A percentile compares a stretch with the other conserved stretches of the same genome.
Conservation (phyloP, 2,329 filamentous ascomycete species). For the Talaromyces albobiverticillius region DNA sequence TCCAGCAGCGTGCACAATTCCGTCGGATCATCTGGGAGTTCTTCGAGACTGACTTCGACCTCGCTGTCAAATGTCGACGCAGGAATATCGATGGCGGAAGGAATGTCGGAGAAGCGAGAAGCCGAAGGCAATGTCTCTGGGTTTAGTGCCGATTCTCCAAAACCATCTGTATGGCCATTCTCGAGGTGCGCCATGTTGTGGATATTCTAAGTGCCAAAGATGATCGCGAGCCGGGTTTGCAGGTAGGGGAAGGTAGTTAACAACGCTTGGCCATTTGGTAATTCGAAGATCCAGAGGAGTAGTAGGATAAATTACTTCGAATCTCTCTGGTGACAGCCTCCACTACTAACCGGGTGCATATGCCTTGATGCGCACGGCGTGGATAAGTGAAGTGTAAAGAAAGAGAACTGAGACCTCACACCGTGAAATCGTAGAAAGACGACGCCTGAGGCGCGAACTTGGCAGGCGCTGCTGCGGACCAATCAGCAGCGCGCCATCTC, state of each 20-base stretch:
- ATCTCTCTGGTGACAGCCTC: neutral
- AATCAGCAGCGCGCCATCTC: neutral
- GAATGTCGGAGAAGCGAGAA: slow-evolving; percentile 60
- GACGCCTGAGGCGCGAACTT: slow-evolving; percentile 6
- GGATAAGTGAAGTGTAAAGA: neutral
- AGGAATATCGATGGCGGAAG: slow-evolving; percentile 62
- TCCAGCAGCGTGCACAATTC: slow-evolving; percentile 94
- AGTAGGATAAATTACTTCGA: neutral
- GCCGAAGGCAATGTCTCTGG: slow-evolving; percentile 31
- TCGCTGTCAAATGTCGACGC: slow-evolving; percentile 60
- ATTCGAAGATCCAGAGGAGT: neutral
- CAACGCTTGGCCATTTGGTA: slow-evolving; percentile 6
- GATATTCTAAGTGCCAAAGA: neutral
- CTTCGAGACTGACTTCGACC: slow-evolving; percentile 90
- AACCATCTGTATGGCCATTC: slow-evolving; percentile 53
- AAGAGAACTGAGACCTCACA: slow-evolving; percentile 1
- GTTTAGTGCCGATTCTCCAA: slow-evolving; percentile 43
- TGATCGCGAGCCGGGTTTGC: slow-evolving; percentile 15
- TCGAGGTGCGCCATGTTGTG: slow-evolving; percentile 49
- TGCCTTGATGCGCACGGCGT: slow-evolving; percentile 4
- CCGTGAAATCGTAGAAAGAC: neutral
- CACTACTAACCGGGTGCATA: neutral
- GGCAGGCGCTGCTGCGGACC: neutral
- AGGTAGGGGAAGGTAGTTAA: neutral
- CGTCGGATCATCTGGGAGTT: slow-evolving; percentile 87